Percentiles rank a stretch among this genome's conserved stretches.
Conservation (phyloP, 2,329 filamentous ascomycete species). For the Gnomoniopsis smithogilvyi region DNA sequence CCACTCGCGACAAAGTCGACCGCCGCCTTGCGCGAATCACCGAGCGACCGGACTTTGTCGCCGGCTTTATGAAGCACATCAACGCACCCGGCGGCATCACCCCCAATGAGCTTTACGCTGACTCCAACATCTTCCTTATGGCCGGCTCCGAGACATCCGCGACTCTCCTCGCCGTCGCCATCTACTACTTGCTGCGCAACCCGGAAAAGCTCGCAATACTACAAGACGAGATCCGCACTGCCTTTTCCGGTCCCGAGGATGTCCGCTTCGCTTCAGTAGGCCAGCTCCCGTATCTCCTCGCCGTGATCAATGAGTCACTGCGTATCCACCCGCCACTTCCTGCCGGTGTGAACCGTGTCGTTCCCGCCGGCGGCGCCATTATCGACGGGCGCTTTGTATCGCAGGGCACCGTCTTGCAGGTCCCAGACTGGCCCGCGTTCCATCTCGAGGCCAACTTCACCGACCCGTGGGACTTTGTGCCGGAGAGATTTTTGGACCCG, state of each 20-base stretch:
- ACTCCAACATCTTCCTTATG: slow-evolving; percentile 18
- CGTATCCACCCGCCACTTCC: slow-evolving; percentile 21
- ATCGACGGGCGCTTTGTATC: slow-evolving; percentile 22
- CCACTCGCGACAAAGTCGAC: slow-evolving; percentile 18
- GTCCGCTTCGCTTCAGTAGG: slow-evolving; percentile 15
- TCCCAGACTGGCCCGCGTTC: slow-evolving; percentile 22
- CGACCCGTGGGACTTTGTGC: slow-evolving; percentile 25
- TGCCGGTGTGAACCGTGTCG: slow-evolving; percentile 14
- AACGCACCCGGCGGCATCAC: slow-evolving; percentile 10
- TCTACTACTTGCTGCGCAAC: slow-evolving; percentile 17
- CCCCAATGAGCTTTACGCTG: slow-evolving; percentile 17
- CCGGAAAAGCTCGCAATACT: slow-evolving; percentile 12
- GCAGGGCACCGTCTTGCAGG: slow-evolving; percentile 33
- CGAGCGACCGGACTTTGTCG: slow-evolving; percentile 14
- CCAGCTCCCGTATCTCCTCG: slow-evolving; percentile 14
- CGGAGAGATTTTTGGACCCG: slow-evolving; percentile 29
- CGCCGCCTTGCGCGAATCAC: slow-evolving; percentile 14
- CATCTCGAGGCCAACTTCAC: slow-evolving; percentile 27
- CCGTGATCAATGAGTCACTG: slow-evolving; percentile 17
- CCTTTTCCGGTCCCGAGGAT: not conserved
- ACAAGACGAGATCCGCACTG: slow-evolving; percentile 11
- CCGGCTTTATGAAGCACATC: slow-evolving; percentile 9
- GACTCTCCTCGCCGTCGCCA: slow-evolving; percentile 17
- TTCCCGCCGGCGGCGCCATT: slow-evolving; percentile 20
- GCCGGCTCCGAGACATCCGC: slow-evolving; percentile 20